Percentiles rank a stretch among this genome's conserved stretches.
These are phyloP conservation scores for Scheffersomyces spartinae DNA, from an alignment of 805 yeast species.

Conservation along the genomic window DNA sequence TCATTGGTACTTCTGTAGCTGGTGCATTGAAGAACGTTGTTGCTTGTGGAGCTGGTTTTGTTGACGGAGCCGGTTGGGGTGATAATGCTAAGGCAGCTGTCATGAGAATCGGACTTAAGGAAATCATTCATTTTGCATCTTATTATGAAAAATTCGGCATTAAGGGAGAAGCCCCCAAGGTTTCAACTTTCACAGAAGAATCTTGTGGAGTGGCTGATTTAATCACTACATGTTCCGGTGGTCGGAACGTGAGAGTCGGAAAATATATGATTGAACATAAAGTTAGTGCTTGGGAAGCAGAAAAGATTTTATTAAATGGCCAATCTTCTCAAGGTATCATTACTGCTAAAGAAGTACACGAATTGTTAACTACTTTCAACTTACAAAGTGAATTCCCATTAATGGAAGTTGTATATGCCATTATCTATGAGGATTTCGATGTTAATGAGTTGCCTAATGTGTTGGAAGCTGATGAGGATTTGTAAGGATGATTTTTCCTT, in stretches of 20 bases:
- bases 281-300: constrained; percentile 70
- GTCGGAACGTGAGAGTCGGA: constrained; percentile 91
- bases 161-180: constrained; percentile 49
- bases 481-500: too few species aligned
- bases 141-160: constrained; percentile 59
- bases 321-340: constrained; percentile 94
- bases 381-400: constrained; percentile 68
- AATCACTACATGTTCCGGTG: constrained; percentile 96
- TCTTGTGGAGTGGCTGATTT: constrained; percentile 97
- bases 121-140: constrained; percentile 73
- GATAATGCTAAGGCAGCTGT: constrained; percentile 97
- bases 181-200: constrained; percentile 91
- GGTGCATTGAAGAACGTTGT: constrained; percentile 96
- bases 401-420: constrained; percentile 68
- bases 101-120: constrained; percentile 90
- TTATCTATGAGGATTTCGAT: constrained; percentile 63
- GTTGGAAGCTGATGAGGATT: constrained; percentile 40
- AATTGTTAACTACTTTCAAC: constrained; percentile 47
- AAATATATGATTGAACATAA: constrained; percentile 73
- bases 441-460: constrained; percentile 67
- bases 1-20: constrained; percentile 91
- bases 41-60: constrained; percentile 94
- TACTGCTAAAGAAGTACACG: constrained; percentile 87
- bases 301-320: constrained; percentile 79
- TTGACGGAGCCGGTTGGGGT: constrained; percentile 98